Conservation (phyloP, 1,139 yeast genomes). For the Yamadazyma triangularis region DNA sequence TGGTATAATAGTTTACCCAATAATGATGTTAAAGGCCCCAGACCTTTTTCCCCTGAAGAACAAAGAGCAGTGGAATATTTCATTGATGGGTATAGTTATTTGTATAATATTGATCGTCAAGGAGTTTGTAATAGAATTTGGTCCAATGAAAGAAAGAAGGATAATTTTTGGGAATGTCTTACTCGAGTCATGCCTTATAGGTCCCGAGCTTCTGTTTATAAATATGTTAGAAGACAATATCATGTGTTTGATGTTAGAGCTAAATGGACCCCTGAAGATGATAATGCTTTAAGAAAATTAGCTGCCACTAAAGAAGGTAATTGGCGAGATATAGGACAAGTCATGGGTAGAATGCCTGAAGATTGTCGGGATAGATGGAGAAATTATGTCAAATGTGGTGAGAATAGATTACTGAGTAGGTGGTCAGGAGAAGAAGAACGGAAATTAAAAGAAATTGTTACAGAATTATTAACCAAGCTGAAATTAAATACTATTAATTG, state of each 20-base stretch:
- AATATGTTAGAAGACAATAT: slow-evolving; percentile 85
- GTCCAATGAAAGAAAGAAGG: slow-evolving; percentile 80
- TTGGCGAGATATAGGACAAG: slow-evolving; percentile 79
- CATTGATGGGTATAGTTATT: slow-evolving; percentile 60
- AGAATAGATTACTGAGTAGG: slow-evolving; percentile 63
- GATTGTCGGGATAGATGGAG: slow-evolving; percentile 97
- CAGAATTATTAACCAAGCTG: slow-evolving; percentile 27
- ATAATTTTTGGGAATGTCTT: slow-evolving; percentile 82
- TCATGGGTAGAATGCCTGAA: slow-evolving; percentile 91
- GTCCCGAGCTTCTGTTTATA: slow-evolving; percentile 83
- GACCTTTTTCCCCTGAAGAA: slow-evolving; percentile 59
- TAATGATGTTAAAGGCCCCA: slow-evolving; percentile 30
- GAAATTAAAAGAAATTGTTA: slow-evolving; percentile 52
- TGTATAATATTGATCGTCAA: slow-evolving; percentile 56
- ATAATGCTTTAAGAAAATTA: slow-evolving; percentile 55
- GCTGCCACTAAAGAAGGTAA: slow-evolving; percentile 69
- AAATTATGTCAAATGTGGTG: slow-evolving; percentile 89
- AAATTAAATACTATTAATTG: slow-evolving; percentile 56
- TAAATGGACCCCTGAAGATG: slow-evolving; percentile 84
- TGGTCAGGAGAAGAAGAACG: slow-evolving; percentile 79
- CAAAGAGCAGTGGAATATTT: slow-evolving; percentile 67
- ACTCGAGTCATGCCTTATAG: slow-evolving; percentile 77
- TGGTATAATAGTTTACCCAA: slow-evolving; percentile 34
- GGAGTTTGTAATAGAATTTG: slow-evolving; percentile 81
- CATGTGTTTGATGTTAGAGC: slow-evolving; percentile 86